Conservation (phyloP, 1,284 basidiomycete genomes). For the Heterobasidion annosum region DNA sequence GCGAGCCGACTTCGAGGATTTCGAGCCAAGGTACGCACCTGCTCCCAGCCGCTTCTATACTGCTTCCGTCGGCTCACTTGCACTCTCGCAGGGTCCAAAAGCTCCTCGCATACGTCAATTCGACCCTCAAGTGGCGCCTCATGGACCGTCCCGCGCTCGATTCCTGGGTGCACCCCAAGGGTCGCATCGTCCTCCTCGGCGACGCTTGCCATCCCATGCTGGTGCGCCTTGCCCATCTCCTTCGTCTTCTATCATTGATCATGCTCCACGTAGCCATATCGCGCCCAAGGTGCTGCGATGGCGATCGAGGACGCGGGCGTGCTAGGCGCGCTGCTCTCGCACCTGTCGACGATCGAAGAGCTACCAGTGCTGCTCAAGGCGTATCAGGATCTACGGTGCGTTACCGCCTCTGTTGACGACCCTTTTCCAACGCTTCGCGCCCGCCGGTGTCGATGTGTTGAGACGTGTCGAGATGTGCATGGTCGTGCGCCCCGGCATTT, state of each 20-base stretch:
- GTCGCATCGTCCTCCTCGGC: slow-evolving; percentile 29
- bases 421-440: not conserved
- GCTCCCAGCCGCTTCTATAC: not conserved
- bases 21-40: slow-evolving; percentile 29
- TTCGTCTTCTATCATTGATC: not conserved
- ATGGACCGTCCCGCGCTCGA: slow-evolving; percentile 31
- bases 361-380: slow-evolving; percentile 37
- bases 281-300: slow-evolving; percentile 62
- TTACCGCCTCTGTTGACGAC: slow-evolving; percentile 6
- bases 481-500: not conserved
- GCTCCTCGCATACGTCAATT: slow-evolving; percentile 26
- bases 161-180: slow-evolving; percentile 30
- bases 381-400: slow-evolving; percentile 41
- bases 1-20: slow-evolving; percentile 33
- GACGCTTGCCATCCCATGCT: slow-evolving; percentile 56
- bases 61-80: not conserved
- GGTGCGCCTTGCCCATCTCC: slow-evolving; percentile 22
- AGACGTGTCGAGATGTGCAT: not conserved
- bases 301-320: slow-evolving; percentile 62
- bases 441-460: not conserved
- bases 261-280: slow-evolving; percentile 38
- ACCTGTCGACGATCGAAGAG: slow-evolving; percentile 30
- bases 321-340: slow-evolving; percentile 49
- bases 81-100: slow-evolving; percentile 25
- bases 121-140: slow-evolving; percentile 35